These are phyloP conservation scores for Colletotrichum limetticola DNA, from an alignment of 2,329 filamentous ascomycete species.

Conservation along the genomic window DNA sequence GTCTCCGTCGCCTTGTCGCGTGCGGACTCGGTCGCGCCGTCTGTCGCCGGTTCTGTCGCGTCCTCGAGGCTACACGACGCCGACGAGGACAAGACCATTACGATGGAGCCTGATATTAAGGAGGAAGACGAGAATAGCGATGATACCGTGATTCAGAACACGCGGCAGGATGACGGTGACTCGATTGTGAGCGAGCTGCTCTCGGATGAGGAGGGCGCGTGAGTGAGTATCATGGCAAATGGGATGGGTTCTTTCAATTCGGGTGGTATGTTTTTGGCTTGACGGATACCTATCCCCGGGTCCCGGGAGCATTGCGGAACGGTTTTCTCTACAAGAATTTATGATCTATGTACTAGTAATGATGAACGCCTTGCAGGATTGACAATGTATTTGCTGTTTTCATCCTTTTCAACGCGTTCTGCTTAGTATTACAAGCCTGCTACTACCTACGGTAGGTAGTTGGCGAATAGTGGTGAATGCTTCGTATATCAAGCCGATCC, in stretches of 20 bases:
- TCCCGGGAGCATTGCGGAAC: neutral
- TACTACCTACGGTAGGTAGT: neutral
- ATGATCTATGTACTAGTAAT: constrained; percentile 34
- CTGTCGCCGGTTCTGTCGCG: constrained; percentile 9
- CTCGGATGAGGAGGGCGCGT: constrained; percentile 51
- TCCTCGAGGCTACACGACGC: constrained; percentile 40
- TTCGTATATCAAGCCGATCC: constrained; percentile 37
- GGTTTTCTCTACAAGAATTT: constrained; percentile 15
- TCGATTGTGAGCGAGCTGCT: constrained; percentile 53
- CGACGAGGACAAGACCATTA: constrained; percentile 51
- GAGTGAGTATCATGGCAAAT: neutral
- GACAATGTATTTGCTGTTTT: neutral
- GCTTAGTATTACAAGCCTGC: neutral
- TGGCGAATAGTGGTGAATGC: neutral
- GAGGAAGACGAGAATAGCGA: constrained; percentile 54
- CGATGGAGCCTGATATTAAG: constrained; percentile 57
- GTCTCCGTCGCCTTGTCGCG: constrained; percentile 50
- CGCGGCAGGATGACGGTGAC: constrained; percentile 40
- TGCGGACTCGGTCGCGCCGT: neutral
- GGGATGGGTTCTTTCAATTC: neutral
- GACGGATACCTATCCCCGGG: neutral
- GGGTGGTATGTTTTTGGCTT: neutral
- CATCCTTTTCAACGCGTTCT: neutral
- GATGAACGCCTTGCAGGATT: constrained; percentile 12
- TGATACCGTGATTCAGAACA: constrained; percentile 39